Percentiles rank a stretch among this genome's conserved stretches.
Conservation (phyloP, 75 land plant species). For the Gnetum montanum region DNA sequence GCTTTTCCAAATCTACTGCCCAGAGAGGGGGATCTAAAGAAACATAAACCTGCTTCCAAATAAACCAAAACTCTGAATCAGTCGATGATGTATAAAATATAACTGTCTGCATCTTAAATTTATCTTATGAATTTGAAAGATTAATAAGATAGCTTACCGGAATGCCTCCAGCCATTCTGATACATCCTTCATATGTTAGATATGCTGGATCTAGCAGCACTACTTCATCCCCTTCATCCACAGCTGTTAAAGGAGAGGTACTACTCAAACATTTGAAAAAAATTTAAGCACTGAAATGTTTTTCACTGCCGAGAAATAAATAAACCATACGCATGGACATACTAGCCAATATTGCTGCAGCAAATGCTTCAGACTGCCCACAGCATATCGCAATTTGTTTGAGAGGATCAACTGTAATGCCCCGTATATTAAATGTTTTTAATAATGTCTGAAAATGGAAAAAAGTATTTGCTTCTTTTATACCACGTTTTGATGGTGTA, state of each 20-base stretch:
- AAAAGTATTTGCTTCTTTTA: no score
- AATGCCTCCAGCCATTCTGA: constrained; percentile 70
- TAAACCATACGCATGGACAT: no score
- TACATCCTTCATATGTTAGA: constrained; percentile 77
- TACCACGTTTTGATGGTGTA: no score
- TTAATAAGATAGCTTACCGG: constrained; percentile 41
- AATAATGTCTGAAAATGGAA: no score
- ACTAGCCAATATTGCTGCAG: constrained; percentile 79
- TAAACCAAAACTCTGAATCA: no score
- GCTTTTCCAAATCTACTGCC: constrained; percentile 48
- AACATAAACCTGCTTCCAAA: constrained; percentile 60
- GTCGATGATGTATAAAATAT: no score
- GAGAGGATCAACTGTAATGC: constrained; percentile 66
- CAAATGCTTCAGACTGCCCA: constrained; percentile 97
- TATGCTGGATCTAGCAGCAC: constrained; percentile 75
- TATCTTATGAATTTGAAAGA: no score
- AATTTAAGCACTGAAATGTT: no score
- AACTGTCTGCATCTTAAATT: no score
- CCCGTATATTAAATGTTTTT: no score
- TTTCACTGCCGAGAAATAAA: no score
- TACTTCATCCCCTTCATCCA: constrained; percentile 86
- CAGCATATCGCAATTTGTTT: constrained; percentile 67
- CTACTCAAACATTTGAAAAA: no score
- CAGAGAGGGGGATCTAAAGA: constrained; percentile 72
- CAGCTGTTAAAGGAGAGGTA: constrained; percentile 36